These are phyloP conservation scores for Aaosphaeria arxii DNA, from an alignment of 2,329 filamentous ascomycete species.

Conservation along the genomic window DNA sequence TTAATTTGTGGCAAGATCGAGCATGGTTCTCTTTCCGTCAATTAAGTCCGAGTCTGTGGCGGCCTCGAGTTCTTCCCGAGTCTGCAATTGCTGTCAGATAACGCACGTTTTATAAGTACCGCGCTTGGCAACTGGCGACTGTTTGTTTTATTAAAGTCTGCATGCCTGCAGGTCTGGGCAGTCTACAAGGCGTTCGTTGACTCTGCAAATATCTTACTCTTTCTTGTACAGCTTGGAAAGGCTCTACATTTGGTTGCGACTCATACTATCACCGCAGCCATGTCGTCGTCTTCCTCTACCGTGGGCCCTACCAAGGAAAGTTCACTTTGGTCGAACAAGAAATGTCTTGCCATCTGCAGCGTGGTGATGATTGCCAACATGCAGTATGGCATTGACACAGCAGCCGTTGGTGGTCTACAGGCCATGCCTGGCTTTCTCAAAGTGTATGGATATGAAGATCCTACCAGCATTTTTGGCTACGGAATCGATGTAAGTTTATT, in stretches of 20 bases:
- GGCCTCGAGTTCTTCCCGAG: no score
- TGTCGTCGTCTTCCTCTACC: neutral
- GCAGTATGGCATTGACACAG: constrained; percentile 5
- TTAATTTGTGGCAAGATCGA: no score
- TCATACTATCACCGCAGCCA: neutral
- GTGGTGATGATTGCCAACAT: neutral
- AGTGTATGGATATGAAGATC: constrained; percentile 7
- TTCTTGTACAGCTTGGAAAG: no score
- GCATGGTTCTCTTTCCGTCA: no score
- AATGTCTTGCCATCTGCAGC: neutral
- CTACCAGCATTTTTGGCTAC: constrained; percentile 21
- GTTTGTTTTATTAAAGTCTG: neutral
- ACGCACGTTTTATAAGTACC: neutral
- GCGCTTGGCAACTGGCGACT: neutral
- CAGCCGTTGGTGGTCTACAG: constrained; percentile 8
- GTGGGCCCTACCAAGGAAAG: neutral
- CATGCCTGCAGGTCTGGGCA: neutral
- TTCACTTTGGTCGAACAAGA: neutral
- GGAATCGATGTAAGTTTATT: constrained; percentile 35
- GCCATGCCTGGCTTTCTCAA: constrained; percentile 10
- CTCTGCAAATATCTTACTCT: no score
- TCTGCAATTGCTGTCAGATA: neutral
- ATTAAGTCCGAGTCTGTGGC: no score
- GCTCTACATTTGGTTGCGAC: no score
- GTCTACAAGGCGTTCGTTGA: no score